These are phyloP conservation scores for Apium graveolens DNA, from an alignment of 129 eudicot genomes.

Conservation along the genomic window DNA sequence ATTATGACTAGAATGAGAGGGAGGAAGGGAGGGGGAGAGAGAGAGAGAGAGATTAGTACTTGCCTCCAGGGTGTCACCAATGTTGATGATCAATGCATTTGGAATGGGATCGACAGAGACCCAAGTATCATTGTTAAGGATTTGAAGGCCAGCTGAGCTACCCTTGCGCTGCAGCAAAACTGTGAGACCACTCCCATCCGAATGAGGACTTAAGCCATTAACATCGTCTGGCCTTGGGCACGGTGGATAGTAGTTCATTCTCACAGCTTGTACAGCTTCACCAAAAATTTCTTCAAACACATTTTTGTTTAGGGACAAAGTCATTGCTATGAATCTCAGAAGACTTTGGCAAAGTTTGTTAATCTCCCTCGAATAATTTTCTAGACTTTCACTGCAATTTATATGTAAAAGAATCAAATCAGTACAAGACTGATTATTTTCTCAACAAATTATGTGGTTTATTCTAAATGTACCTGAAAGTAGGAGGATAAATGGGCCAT, in stretches of 20 bases:
- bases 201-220: slow-evolving; percentile 86
- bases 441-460: no score
- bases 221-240: slow-evolving; percentile 95
- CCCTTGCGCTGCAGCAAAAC: slow-evolving; percentile 48
- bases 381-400: slow-evolving; percentile 57
- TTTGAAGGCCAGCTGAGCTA: slow-evolving; percentile 42
- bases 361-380: slow-evolving; percentile 53
- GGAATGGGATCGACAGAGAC: slow-evolving; percentile 48
- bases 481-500: slow-evolving; percentile 83
- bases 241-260: slow-evolving; percentile 96
- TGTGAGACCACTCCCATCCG: slow-evolving; percentile 54
- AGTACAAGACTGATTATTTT: no score
- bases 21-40: no score
- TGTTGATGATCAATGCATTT: slow-evolving; percentile 50
- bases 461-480: slow-evolving; percentile 41
- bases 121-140: slow-evolving; percentile 43
- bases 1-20: no score
- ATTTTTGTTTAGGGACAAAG: slow-evolving; percentile 38
- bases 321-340: slow-evolving; percentile 44
- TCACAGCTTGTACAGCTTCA: slow-evolving; percentile 69
- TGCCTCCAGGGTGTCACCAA: slow-evolving; percentile 56
- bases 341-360: slow-evolving; percentile 55
- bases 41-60: background rate
- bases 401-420: background rate
- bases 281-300: slow-evolving; percentile 77